These are phyloP conservation scores for Myxozyma udenii DNA, from an alignment of 805 yeast species.

Conservation along the genomic window DNA sequence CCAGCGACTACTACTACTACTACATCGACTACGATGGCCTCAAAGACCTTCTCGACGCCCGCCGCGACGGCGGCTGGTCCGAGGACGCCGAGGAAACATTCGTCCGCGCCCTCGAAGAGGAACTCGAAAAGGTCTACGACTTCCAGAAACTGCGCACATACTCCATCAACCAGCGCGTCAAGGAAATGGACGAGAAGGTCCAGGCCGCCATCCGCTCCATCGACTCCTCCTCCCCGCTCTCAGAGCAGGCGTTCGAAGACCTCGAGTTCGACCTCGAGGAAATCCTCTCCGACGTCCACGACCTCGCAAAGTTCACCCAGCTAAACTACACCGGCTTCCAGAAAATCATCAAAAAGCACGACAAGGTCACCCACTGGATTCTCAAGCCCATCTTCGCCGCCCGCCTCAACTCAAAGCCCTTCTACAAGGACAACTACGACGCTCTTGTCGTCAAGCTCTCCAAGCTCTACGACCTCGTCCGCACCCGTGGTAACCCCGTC, in stretches of 20 bases:
- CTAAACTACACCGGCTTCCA: conserved; percentile 96
- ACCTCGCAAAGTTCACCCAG: conserved; percentile 87
- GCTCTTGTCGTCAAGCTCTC: conserved; percentile 83
- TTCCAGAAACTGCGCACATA: conserved; percentile 86
- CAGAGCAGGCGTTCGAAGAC: conserved; percentile 67
- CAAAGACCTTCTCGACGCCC: conserved; percentile 59
- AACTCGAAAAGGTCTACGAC: conserved; percentile 87
- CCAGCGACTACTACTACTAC: conserved; percentile 48
- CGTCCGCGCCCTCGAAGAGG: conserved; percentile 68
- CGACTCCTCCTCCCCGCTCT: conserved; percentile 44
- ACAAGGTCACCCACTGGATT: conserved; percentile 75
- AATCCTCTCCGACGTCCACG: conserved; percentile 95
- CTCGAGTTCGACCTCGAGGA: conserved; percentile 76
- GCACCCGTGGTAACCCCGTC: conserved; percentile 94
- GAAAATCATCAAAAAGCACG: conserved; percentile 94
- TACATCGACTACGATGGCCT: conserved; percentile 90
- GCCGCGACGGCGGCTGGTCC: conserved; percentile 59
- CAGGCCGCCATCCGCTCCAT: conserved; percentile 52
- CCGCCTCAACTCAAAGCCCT: conserved; percentile 88
- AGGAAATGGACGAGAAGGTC: conserved; percentile 70
- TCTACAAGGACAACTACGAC: conserved; percentile 93
- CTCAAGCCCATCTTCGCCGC: conserved; percentile 91
- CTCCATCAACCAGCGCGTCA: conserved; percentile 81
- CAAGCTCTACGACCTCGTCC: conserved; percentile 81
- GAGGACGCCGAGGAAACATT: conserved; percentile 79